Evolutionary conservation across 306 rosid species (phyloP).

Genomic region (Spatholobus suberectus): DNA sequence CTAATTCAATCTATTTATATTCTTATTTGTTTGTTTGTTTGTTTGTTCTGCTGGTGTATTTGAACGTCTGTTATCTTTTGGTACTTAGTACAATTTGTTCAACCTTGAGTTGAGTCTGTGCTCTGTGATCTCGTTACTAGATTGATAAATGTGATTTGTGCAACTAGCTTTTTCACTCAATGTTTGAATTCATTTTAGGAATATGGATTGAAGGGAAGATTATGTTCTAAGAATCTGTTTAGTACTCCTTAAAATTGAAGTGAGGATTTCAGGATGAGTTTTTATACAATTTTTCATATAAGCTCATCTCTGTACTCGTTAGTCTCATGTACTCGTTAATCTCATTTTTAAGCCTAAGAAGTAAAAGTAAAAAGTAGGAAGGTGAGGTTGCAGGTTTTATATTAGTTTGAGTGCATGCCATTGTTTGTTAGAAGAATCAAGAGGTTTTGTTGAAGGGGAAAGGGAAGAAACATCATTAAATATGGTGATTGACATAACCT

Average conservation of each 20-base stretch:
- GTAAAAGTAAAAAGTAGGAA: background rate
- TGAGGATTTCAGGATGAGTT: background rate
- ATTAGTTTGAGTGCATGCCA: constrained; percentile 5
- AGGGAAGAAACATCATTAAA: background rate
- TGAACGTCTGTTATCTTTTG: constrained; percentile 23
- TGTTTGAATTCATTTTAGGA: background rate
- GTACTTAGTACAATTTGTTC: background rate
- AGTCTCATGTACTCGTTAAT: background rate
- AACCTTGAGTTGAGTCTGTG: constrained; percentile 18
- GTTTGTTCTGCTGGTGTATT: constrained; percentile 11
- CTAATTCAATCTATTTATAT: background rate
- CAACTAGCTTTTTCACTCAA: background rate
- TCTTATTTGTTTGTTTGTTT: background rate
- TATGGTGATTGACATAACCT: background rate
- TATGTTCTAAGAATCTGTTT: constrained; percentile 10
- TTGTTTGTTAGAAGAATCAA: background rate
- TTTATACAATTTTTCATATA: background rate
- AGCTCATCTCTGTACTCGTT: background rate
- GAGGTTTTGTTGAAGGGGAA: background rate
- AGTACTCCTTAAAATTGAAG: background rate
- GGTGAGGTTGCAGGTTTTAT: background rate
- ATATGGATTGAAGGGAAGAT: constrained; percentile 3
- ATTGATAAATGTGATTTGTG: constrained; percentile 10
- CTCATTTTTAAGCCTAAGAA: background rate
- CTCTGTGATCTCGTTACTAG: constrained; percentile 12